phyloP scores from a whole-genome alignment of 163 green algal genomes.

The Scenedesmus sp. region DNA sequence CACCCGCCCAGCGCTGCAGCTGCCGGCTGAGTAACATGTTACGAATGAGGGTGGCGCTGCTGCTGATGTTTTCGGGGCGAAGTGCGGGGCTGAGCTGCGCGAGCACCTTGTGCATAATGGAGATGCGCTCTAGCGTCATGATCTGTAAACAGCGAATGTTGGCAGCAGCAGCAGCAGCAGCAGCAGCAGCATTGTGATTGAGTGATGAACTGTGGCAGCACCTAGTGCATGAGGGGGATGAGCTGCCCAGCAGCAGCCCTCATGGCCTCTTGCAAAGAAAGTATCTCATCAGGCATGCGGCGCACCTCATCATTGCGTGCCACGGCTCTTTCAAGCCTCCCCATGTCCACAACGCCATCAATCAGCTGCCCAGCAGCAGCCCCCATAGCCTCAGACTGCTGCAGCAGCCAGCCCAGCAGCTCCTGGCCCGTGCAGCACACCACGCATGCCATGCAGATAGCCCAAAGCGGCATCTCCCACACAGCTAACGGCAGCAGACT shows the following conservation, averaged over 20 bases:
- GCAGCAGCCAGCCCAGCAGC: constrained; percentile 20
- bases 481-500: too few species aligned
- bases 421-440: neutral
- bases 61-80: constrained; percentile 14
- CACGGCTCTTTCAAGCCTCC: neutral
- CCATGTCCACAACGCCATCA: constrained; percentile 13
- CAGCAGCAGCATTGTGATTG: too few species aligned
- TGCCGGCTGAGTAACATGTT: neutral
- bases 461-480: too few species aligned
- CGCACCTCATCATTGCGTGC: constrained; percentile 33
- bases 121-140: constrained; percentile 41
- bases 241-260: neutral
- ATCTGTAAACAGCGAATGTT: neutral
- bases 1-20: neutral
- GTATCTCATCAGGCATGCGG: neutral
- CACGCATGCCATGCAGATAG: too few species aligned
- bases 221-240: neutral
- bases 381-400: neutral
- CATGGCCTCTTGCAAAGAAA: neutral
- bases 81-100: constrained; percentile 18
- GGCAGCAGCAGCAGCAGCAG: neutral
- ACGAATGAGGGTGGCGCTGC: neutral
- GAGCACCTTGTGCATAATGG: constrained; percentile 16
- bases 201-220: neutral
- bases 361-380: neutral